These are phyloP conservation scores for Collybiopsis confluens DNA, from an alignment of 768 basidiomycete genomes.

Conservation along the genomic window DNA sequence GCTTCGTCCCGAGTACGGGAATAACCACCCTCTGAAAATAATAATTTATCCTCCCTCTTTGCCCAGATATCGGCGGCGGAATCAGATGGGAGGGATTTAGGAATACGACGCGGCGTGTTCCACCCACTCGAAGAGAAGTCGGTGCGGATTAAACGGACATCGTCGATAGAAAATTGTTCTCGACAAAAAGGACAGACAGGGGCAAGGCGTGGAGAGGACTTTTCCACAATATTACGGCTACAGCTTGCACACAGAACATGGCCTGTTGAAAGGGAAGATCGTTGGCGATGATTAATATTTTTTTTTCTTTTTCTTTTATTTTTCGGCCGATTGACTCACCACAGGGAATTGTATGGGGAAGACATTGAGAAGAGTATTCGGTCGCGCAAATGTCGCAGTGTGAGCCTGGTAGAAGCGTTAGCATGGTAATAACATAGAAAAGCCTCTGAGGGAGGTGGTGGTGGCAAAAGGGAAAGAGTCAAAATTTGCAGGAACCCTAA, in stretches of 20 bases:
- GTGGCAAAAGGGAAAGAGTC: slow-evolving; percentile 26
- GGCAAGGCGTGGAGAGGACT: slow-evolving; percentile 63
- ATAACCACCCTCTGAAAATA: slow-evolving; percentile 36
- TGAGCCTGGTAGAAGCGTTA: slow-evolving; percentile 78
- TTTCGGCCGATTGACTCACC: slow-evolving; percentile 41
- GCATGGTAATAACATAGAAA: slow-evolving; percentile 51
- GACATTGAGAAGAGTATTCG: slow-evolving; percentile 71
- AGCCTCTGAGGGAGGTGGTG: slow-evolving; percentile 31
- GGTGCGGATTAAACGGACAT: slow-evolving; percentile 73
- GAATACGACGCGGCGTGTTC: slow-evolving; percentile 59
- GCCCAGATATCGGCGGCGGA: slow-evolving; percentile 36
- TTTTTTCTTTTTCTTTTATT: neutral
- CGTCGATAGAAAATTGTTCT: slow-evolving; percentile 62
- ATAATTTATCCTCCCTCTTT: slow-evolving; percentile 44
- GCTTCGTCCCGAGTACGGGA: slow-evolving; percentile 43
- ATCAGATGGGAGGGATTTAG: slow-evolving; percentile 41
- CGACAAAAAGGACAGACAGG: slow-evolving; percentile 85
- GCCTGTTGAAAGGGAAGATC: slow-evolving; percentile 38
- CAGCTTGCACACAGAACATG: slow-evolving; percentile 78
- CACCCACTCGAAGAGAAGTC: slow-evolving; percentile 70
- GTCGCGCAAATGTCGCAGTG: slow-evolving; percentile 89
- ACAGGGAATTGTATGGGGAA: slow-evolving; percentile 79
- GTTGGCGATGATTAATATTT: too few species aligned
- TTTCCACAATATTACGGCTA: slow-evolving; percentile 78
- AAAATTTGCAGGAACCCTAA: neutral